A percentile compares a stretch with the other conserved stretches of the same genome.
Evolutionary conservation across 306 rosid genomes (phyloP).

Genomic region (Casuarina equisetifolia): DNA sequence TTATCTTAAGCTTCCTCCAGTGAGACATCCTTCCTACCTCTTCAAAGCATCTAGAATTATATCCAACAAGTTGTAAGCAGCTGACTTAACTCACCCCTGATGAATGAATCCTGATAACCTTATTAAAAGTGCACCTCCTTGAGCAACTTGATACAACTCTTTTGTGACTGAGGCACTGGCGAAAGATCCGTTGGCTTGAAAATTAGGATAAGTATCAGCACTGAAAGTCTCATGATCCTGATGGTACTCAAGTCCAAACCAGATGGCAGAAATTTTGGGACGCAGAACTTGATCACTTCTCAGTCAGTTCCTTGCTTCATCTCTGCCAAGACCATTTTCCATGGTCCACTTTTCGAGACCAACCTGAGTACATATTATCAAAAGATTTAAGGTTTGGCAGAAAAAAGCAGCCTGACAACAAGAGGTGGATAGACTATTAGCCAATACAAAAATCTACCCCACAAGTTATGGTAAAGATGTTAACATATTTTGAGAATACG

Average conservation of each 20-base stretch:
- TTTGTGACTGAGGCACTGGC: slow-evolving; percentile 9
- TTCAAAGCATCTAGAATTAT: background rate
- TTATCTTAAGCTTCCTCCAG: slow-evolving; percentile 6
- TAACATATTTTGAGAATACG: background rate
- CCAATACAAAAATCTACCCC: background rate
- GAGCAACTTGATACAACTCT: background rate
- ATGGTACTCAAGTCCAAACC: slow-evolving; percentile 12
- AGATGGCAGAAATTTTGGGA: slow-evolving; percentile 18
- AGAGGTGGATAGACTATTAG: background rate
- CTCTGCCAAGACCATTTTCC: slow-evolving; percentile 64
- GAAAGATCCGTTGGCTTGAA: slow-evolving; percentile 3
- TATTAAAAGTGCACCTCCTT: background rate
- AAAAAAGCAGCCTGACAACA: background rate
- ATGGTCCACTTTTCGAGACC: slow-evolving; percentile 78
- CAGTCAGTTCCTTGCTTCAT: slow-evolving; percentile 45
- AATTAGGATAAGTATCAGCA: slow-evolving; percentile 18
- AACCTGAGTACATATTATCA: slow-evolving; percentile 44
- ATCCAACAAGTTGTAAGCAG: background rate
- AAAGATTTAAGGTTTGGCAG: background rate
- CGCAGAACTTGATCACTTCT: slow-evolving; percentile 9
- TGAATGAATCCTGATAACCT: slow-evolving; percentile 6
- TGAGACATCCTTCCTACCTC: background rate
- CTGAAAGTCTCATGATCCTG: background rate
- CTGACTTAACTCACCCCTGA: slow-evolving; percentile 1
- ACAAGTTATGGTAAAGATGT: background rate